Evolutionary conservation across 1,284 basidiomycete genomes (phyloP), one percentile per base, ranked within the genome.

Genomic region (Trichosporon sp.): DNA sequence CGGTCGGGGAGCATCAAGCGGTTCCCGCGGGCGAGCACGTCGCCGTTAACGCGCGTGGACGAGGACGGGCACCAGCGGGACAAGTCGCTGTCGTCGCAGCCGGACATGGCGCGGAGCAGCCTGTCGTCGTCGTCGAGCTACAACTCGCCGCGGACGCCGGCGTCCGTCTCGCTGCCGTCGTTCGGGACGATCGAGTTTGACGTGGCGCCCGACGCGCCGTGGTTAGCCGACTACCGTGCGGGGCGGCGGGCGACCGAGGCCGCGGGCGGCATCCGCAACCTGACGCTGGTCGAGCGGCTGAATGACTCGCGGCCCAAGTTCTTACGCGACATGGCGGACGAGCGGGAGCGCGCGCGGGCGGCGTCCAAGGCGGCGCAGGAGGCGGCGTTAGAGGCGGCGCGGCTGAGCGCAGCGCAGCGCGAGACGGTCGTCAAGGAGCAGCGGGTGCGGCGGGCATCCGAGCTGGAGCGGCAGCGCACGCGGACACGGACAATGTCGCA

Each of bases 131-230:
- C 72, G 1, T 68, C 75, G 2, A 65, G 68, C 32, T 67, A 38
- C 47, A 75, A 47, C 66, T 74, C 27, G 65, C 73, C 68, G 7
- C 69, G 27, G 1, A 76, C 76, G 2, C 77, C 77, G 0, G 70
- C 71, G 5, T 78, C 76, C 5, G 21, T 68, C 1, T 51, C 53
- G 12, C 51, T 58, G 13, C 75, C 77, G 0, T 73, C 81, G 3
- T 76, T 83, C 11, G 81, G 79, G 5, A 77, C 78, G 2, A 80
- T 83, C 32, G 81, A 83, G 65, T 83, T 83, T 69, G 81, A 83
- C 64, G 68, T 83, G 31, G 80, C 81, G 70, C 67, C 73, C 2
- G 69, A 76, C 12, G 70, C 62, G 12, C 62, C 62, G 25, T 38
- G 25, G 25, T n/a, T 60, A 13, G 56, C 56, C 53, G 65, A 66